These are phyloP conservation scores for Musa beccarii DNA, from an alignment of 176 grass and related monocot species.

Conservation along the genomic window DNA sequence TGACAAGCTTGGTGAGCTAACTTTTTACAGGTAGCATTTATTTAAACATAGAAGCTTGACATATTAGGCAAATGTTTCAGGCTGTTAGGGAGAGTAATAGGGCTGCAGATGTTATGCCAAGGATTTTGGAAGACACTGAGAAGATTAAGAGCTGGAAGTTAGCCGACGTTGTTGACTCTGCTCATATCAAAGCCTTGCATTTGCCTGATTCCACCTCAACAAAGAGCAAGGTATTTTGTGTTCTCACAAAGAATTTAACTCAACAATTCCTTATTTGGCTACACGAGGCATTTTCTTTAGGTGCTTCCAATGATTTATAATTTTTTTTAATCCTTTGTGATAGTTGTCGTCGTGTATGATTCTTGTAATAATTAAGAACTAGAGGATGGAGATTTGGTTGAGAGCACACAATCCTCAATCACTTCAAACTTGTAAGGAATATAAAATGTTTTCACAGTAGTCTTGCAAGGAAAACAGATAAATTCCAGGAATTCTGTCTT, in stretches of 20 bases:
- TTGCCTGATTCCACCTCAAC: conserved; percentile 48
- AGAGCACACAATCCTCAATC: neutral
- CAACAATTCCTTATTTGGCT: neutral
- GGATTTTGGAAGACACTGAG: conserved; percentile 84
- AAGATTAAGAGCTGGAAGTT: conserved; percentile 88
- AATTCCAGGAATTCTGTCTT: too few species aligned
- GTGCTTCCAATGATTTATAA: neutral
- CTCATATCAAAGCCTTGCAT: conserved; percentile 65
- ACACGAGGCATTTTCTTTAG: neutral
- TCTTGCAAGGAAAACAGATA: too few species aligned
- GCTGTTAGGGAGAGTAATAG: conserved; percentile 74
- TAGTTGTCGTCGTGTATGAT: neutral
- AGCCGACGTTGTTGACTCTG: conserved; percentile 64
- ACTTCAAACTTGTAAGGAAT: neutral
- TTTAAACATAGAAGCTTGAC: neutral
- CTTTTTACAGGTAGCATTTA: neutral
- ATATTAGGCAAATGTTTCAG: conserved; percentile 37
- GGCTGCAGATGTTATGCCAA: conserved; percentile 75
- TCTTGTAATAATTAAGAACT: neutral
- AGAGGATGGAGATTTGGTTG: neutral
- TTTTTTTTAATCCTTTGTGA: neutral
- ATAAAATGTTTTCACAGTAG: too few species aligned
- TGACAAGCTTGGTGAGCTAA: conserved; percentile 74
- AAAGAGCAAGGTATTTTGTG: conserved; percentile 53
- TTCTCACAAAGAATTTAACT: neutral